Evolutionary conservation across 2,329 filamentous ascomycete species (phyloP).

Genomic region (Epicoccum sorghinum): DNA sequence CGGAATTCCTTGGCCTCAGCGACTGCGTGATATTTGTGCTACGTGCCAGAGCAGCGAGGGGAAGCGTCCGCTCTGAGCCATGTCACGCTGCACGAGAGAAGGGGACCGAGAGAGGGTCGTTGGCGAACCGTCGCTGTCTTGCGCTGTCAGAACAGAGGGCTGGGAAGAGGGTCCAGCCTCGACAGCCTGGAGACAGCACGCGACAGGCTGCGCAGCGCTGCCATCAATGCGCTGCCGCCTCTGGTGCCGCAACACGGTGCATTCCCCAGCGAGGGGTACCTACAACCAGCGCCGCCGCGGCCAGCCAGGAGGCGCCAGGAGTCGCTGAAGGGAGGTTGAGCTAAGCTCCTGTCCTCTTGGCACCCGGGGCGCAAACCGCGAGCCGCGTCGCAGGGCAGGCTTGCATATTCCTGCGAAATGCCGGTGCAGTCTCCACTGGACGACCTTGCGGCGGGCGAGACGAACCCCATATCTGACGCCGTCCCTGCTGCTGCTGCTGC

Average conservation of each 20-base stretch:
- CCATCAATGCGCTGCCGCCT: neutral
- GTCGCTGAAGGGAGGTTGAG: constrained; percentile 17
- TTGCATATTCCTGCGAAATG: constrained; percentile 15
- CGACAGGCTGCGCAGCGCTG: constrained; percentile 3
- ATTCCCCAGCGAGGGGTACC: constrained; percentile 3
- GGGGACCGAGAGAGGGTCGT: neutral
- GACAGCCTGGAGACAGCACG: neutral
- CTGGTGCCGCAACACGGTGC: neutral
- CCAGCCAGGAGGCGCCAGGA: neutral
- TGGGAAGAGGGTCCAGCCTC: neutral
- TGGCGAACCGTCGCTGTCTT: constrained; percentile 2
- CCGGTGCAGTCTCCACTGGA: constrained; percentile 7
- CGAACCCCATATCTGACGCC: constrained; percentile 16
- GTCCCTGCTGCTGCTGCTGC: neutral
- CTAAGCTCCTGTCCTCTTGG: constrained; percentile 16
- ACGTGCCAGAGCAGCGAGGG: constrained; percentile 16
- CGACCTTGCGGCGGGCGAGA: neutral
- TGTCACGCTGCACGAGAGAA: neutral
- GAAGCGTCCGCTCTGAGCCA: neutral
- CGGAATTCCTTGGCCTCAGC: constrained; percentile 16
- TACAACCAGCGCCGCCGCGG: neutral
- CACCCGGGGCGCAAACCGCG: constrained; percentile 5
- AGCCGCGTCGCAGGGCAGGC: constrained; percentile 11
- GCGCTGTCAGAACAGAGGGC: constrained; percentile 2
- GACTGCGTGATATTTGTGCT: constrained; percentile 16